Base-by-base conservation (phyloP, 305 asterid species). In the Fraxinus floribunda region DNA sequence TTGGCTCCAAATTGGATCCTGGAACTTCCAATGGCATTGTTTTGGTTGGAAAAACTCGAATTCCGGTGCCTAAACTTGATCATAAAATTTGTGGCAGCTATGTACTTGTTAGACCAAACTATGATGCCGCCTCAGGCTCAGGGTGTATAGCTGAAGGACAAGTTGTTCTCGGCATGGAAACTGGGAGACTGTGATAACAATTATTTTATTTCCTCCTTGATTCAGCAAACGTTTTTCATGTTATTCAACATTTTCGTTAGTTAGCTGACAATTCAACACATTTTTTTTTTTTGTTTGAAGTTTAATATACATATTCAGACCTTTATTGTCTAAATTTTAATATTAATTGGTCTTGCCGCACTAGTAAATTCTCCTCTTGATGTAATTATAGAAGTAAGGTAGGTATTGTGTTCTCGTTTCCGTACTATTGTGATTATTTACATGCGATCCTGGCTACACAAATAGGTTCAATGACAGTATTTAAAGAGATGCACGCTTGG, bases 21-120 rank as follows among this genome's bases (percentile, higher is more conserved):
- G 77, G 82, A 32, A 16, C 77, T 68, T 79, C 82, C 3, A 15
- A 5, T 8, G 64, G 44, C 29, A 1, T 5, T 29, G 26, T 6
- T 7, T 18, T 79, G 77, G 82, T 79, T 1, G 82, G 82, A 13
- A 36, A 35, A 75, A 30, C 82, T 2, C 49, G 66, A 24, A 79
- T 79, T 66, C 68, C 82, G 10, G 7, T 79, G 82, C 82, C 82
- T 18, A 30, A 79, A n/a, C n/a, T 70, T 20, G 52, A 24, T 16
- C 32, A 57, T 68, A 78, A 32, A 34, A 1, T 30, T 16, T n/a
- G 38, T n/a, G 74, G 44, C 3, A 24, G 74, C 26, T 57, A 55
- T 57, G 73, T 2, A 16, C 49, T 78, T 44, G 52, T 29, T 36
- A 55, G 13, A 46, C 49, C 44, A 66, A n/a, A 78, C 16, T 15